Base-by-base conservation (phyloP, 164 flowering plant species). In the Stephania japonica region DNA sequence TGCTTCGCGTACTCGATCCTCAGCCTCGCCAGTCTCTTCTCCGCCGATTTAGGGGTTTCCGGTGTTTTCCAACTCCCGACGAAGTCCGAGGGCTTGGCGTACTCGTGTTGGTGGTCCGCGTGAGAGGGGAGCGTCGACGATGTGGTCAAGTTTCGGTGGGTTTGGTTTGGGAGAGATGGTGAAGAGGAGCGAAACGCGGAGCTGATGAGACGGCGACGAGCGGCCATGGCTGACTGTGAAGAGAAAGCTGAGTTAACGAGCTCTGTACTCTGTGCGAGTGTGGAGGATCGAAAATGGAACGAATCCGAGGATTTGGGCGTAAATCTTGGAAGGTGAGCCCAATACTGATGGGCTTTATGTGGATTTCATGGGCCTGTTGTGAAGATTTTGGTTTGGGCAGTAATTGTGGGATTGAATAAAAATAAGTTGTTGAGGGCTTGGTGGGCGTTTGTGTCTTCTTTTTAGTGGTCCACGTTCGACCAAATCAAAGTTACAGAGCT, bases 31-130 rank as follows among this genome's bases (percentile, higher is more conserved):
- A 93, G 82, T 75, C 76, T 82, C 62, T 81, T 82, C 75, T 85
- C 78, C 24, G 98, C 98, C 59, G 88, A 93, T 71, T 79, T 81
- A 2, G 94, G 98, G 72, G 83, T 73, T 42, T 69, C 79, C 5
- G 93, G 82, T 0, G 84, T 67, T n/a, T 77, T 69, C 98, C 98
- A 93, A 74, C 92, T 87, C 42, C 88, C 88, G 19, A 93, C 16
- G 81, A 81, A 90, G 25, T 82, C 66, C 72, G 62, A 79, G 0
- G 94, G 84, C 7, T 81, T 65, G 32, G 83, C 70, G 72, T 70
- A 90, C 7, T 77, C 78, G 74, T 92, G 97, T 8, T 75, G 75
- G 70, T 78, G 86, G 24, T 72, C 61, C 71, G 75, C 73, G 77
- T 77, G 80, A 44, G 75, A 72, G 42, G 77, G 69, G 27, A 75